Base-by-base conservation (phyloP, 192 early-diverging fungal genomes). In the Rhizophagus sp. region DNA sequence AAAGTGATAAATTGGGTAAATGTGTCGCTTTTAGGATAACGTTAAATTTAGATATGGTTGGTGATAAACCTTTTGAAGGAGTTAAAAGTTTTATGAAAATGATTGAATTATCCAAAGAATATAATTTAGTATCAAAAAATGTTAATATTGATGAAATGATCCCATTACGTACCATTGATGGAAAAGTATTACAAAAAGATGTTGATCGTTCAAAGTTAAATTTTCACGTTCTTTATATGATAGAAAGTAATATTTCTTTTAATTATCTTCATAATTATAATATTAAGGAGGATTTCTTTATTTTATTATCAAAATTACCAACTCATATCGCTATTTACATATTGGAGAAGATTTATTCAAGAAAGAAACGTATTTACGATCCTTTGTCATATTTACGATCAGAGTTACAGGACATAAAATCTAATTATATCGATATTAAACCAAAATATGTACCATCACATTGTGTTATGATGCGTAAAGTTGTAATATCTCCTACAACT, bases 401-500 rank as follows among this genome's bases (percentile, higher is more conserved):
- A 7, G 85, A 84, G 12, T 47, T 47, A 11, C 1, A 47, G 2
- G 72, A 73, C 25, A 9, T 34, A 4, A 83, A 77, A 36, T 64
- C 81, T 24, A 39, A 41, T 6, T 0, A 62, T 13, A 79, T 68
- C 1, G 70, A 82, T 3, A 47, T 71, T 1, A 78, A 80, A 0
- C 79, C 82, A 0, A 66, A 81, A 0, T 84, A 78, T 7, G 69
- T 87, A 2, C 88, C 90, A 2, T 41, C 80, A 4, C 84, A 90
- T 67, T 88, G 87, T 49, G 85, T 88, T 11, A 67, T 84, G 33
- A 80, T 92, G 15, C 80, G 89, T 2, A 91, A 90, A 71, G 76
- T 90, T 1, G 78, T 92, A 24, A 83, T 95, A 4, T 93, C 94
- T 0, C 94, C 94, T 0, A 91, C 92, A 2, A 86, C 84, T 3